Conservation (phyloP, 2,329 filamentous ascomycete genomes). For the Trichophyton simii region DNA sequence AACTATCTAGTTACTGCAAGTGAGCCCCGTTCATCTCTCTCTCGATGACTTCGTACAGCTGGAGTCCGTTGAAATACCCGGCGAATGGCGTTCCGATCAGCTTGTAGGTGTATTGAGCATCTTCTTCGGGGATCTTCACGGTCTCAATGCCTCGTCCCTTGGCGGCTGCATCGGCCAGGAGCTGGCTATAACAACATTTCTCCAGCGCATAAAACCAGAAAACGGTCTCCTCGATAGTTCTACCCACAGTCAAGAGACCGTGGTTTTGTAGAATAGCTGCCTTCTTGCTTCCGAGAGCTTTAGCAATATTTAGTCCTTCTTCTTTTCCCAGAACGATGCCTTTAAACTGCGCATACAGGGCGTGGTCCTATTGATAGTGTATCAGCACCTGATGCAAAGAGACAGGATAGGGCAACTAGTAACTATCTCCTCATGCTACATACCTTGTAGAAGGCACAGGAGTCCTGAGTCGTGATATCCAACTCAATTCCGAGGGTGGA, state of each 20-base stretch:
- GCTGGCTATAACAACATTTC: conserved; percentile 42
- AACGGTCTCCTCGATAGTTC: conserved; percentile 39
- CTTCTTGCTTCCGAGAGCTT: conserved; percentile 37
- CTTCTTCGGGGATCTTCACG: conserved; percentile 54
- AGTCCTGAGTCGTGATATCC: conserved; percentile 36
- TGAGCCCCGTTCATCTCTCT: conserved; percentile 48
- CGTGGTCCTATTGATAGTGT: conserved; percentile 32
- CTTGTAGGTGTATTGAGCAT: conserved; percentile 56
- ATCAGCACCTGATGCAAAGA: background rate
- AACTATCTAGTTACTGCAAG: conserved; percentile 27
- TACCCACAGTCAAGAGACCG: conserved; percentile 39
- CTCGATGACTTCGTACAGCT: conserved; percentile 57
- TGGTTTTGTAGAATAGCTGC: conserved; percentile 44
- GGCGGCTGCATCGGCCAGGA: conserved; percentile 42
- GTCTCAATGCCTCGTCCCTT: conserved; percentile 49
- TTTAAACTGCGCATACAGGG: conserved; percentile 41
- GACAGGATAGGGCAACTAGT: background rate
- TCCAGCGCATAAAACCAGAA: conserved; percentile 45
- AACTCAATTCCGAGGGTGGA: conserved; percentile 31
- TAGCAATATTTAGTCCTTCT: conserved; percentile 42
- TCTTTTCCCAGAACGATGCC: conserved; percentile 42
- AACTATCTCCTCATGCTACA: background rate
- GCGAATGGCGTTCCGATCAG: conserved; percentile 48
- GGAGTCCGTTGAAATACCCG: conserved; percentile 60
- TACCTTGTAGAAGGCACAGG: conserved; percentile 35